A percentile compares a stretch with the other conserved stretches of the same genome.
phyloP scores from a whole-genome alignment of 306 rosid species.

The Casuarina cunninghamiana region DNA sequence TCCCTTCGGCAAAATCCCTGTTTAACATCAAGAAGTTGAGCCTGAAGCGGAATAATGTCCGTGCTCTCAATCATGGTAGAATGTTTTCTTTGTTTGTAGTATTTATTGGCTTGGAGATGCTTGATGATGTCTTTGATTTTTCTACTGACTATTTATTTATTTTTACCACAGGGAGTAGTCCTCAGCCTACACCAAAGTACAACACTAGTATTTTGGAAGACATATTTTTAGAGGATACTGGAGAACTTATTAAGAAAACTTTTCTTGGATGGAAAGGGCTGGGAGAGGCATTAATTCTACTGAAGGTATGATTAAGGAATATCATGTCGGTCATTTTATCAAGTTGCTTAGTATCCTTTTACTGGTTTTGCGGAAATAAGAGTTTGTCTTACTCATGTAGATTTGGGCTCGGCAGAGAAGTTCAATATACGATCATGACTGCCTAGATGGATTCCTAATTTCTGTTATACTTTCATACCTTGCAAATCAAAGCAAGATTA shows the following conservation, averaged over 20 bases:
- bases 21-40: slow-evolving; percentile 60
- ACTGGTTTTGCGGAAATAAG: slow-evolving; percentile 7
- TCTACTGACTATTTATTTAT: no score
- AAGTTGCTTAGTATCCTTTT: not conserved
- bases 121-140: slow-evolving; percentile 14
- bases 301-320: slow-evolving; percentile 57
- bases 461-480: slow-evolving; percentile 75
- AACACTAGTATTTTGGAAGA: slow-evolving; percentile 92
- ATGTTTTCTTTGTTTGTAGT: slow-evolving; percentile 15
- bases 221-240: slow-evolving; percentile 63
- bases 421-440: slow-evolving; percentile 67
- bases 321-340: not conserved
- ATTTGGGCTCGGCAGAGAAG: slow-evolving; percentile 86
- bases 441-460: slow-evolving; percentile 75
- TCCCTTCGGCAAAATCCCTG: slow-evolving; percentile 61
- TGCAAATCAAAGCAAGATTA: slow-evolving; percentile 49
- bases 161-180: slow-evolving; percentile 38
- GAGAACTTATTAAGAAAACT: slow-evolving; percentile 41
- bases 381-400: slow-evolving; percentile 39
- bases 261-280: slow-evolving; percentile 75
- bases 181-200: slow-evolving; percentile 77
- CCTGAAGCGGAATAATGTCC: slow-evolving; percentile 69
- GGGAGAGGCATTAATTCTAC: slow-evolving; percentile 61
- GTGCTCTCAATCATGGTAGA: slow-evolving; percentile 57
- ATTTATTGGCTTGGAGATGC: slow-evolving; percentile 4